Evolutionary conservation across 164 flowering plant genomes (phyloP), one percentile per base, ranked within the genome.

Genomic region (Annona cherimola): DNA sequence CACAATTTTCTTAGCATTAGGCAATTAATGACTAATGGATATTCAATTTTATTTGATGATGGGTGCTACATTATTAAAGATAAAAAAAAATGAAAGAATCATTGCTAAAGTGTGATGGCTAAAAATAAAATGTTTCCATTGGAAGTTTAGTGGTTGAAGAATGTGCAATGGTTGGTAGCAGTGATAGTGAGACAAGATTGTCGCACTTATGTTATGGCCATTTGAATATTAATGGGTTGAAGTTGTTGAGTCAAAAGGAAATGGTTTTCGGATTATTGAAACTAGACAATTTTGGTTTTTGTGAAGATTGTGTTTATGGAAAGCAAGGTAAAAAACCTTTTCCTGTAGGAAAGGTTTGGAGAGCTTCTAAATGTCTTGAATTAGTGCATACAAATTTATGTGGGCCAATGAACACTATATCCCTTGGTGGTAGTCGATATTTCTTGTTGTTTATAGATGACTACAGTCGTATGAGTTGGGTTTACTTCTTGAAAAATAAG

Each of bases 191-290:
- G 63, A n/a, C 63, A 7, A n/a, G 19, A 60, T 60, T 60, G 63
- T 60, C 18, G 63, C 63, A 60, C 18, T 60, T 60, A 19, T 19
- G 19, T 60, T 60, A 60, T 60, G 63, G 63, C 4, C 63, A 60
- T 16, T 60, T 60, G 19, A 60, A 60, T 60, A 16, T 60, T 60
- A 60, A 5, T n/a, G 63, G 63, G 11, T 60, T 60, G 63, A 60
- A n/a, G 63, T n/a, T 60, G 3, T 60, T 60, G 63, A 60, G 11
- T 8, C 19, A 60, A 60, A 60, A 60, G 19, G 63, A 8, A 60
- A 60, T 60, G 63, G 63, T 60, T n/a, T 60, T 60, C 18, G 63
- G 63, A 9, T n/a, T 60, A n/a, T n/a, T n/a, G n/a, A n/a, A n/a
- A n/a, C n/a, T n/a, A n/a, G n/a, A n/a, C n/a, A n/a, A n/a, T n/a